Base-by-base conservation (phyloP, 2,329 filamentous ascomycete species). In the Juglanconis juglandina region DNA sequence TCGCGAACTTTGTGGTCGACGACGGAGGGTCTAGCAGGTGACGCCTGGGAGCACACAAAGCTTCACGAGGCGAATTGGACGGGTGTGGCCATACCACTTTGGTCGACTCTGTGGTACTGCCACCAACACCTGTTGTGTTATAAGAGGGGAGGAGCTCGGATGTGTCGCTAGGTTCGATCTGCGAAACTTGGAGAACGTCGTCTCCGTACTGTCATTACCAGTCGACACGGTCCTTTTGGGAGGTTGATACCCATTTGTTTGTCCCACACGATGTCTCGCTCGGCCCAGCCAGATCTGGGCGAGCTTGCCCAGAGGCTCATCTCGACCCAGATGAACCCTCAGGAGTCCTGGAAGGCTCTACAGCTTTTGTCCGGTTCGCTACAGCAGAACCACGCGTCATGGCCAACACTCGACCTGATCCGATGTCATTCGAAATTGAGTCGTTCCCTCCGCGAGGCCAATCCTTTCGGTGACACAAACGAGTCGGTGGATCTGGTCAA, bases 361-460 rank as follows among this genome's bases (percentile, higher is more conserved):
- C 41, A 46, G 44, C 42, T 48, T 11, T 32, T 63, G 6, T 61
- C 61, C 13, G 11, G 8, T 39, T 55, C 54, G 5, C 13, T 63
- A 8, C 44, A 61, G 10, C 50, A 61, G 30, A 17, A 13, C 14
- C 50, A 39, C 11, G 35, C 35, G 6, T 51, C 61, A 13, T 51
- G 47, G 41, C 54, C 33, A 3, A 61, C 58, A 24, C 61, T 63
- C 39, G 51, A 60, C 35, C 48, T 61, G 24, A 61, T 63, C 9
- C 54, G 35, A 10, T 53, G 42, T 14, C 61, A 61, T 44, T 46
- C 61, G 35, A 60, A 54, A 17, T 46, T 63, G 37, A 24, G 50
- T 41, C 58, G 54, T 4, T n/a, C 51, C 4, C 32, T 57, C 2
- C 58, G 54, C 30, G 52, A n/a, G 30, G 41, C 52, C 47, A 53